Conservation (phyloP, 192 early-diverging fungal species). For the Entomortierella lignicola region DNA sequence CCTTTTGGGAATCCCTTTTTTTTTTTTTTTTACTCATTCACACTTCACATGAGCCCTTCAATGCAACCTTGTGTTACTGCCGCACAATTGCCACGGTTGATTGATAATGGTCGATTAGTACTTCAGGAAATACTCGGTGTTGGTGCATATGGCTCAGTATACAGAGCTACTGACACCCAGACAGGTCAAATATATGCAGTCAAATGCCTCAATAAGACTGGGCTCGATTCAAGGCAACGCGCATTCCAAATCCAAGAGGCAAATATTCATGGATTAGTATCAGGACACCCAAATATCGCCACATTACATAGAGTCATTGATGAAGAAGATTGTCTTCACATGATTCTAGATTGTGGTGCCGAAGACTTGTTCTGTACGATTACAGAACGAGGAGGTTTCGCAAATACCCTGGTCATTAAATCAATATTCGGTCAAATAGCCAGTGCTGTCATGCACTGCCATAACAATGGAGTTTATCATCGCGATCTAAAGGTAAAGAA, state of each 20-base stretch:
- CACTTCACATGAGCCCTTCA: slow-evolving; percentile 28
- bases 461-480: slow-evolving; percentile 75
- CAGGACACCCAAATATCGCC: slow-evolving; percentile 75
- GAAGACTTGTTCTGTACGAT: slow-evolving; percentile 96
- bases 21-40: background rate
- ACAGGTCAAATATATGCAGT: slow-evolving; percentile 72
- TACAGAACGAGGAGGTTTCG: slow-evolving; percentile 79
- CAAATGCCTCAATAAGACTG: slow-evolving; percentile 78
- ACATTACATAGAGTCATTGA: slow-evolving; percentile 74
- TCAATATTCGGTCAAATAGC: slow-evolving; percentile 87
- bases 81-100: slow-evolving; percentile 22
- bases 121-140: slow-evolving; percentile 69
- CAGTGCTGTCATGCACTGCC: slow-evolving; percentile 81
- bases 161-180: slow-evolving; percentile 69
- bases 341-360: slow-evolving; percentile 80
- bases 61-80: slow-evolving; percentile 1
- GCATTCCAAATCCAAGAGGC: slow-evolving; percentile 76
- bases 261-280: slow-evolving; percentile 69
- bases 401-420: slow-evolving; percentile 80
- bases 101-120: slow-evolving; percentile 53
- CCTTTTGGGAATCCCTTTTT: background rate
- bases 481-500: slow-evolving; percentile 72
- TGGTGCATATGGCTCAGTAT: slow-evolving; percentile 84
- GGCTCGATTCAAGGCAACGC: slow-evolving; percentile 65
- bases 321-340: slow-evolving; percentile 67